Evolutionary conservation across 495 filamentous ascomycete genomes (phyloP).

Genomic region (Thozetella sp.): DNA sequence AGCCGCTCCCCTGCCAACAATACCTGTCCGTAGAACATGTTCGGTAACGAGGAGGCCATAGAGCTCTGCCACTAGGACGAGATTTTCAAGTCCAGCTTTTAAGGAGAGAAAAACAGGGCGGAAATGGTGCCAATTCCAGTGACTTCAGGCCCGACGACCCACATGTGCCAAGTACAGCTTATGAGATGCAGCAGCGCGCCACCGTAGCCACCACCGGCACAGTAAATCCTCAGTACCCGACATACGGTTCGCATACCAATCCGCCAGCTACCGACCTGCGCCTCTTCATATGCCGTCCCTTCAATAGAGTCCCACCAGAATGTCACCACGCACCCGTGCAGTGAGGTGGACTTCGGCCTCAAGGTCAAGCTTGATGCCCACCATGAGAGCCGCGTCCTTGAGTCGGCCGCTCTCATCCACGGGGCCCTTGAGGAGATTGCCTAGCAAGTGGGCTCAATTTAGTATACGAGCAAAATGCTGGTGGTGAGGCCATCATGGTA

Average conservation of each 20-base stretch:
- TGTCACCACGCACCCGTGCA: constrained; percentile 29
- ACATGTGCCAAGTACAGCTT: not conserved
- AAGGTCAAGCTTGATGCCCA: constrained; percentile 39
- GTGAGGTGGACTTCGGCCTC: constrained; percentile 13
- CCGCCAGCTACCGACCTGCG: not conserved
- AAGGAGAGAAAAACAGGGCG: too few relatives aligned
- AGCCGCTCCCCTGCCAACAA: too few relatives aligned
- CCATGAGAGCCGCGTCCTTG: constrained; percentile 39
- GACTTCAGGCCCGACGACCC: not conserved
- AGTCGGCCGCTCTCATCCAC: constrained; percentile 37
- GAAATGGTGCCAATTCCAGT: not conserved
- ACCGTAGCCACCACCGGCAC: not conserved
- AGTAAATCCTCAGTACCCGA: not conserved
- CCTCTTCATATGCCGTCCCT: not conserved
- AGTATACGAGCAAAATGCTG: too few relatives aligned
- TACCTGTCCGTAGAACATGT: too few relatives aligned
- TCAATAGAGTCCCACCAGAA: not conserved
- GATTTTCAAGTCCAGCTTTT: too few relatives aligned
- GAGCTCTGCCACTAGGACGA: too few relatives aligned
- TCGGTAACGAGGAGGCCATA: too few relatives aligned
- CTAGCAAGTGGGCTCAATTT: too few relatives aligned
- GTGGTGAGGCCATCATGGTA: too few relatives aligned
- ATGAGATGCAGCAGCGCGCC: not conserved
- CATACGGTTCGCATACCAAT: not conserved
- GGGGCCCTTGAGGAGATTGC: constrained; percentile 37